phyloP scores from a whole-genome alignment of 1,139 yeast species.

The Komagataea norvegica region DNA sequence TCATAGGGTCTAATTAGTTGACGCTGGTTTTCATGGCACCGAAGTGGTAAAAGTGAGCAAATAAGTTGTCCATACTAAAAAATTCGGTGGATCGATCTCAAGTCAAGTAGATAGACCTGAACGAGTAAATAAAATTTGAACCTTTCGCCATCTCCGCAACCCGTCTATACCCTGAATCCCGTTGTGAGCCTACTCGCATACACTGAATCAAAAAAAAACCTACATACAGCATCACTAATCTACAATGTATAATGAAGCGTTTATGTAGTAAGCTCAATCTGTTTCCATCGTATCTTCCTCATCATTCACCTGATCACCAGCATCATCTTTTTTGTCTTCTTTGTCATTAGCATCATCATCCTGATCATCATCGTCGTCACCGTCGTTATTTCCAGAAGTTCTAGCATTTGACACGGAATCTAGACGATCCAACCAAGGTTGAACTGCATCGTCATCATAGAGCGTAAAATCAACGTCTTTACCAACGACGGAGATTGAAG shows the following conservation, averaged over 20 bases:
- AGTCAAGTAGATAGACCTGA: no score
- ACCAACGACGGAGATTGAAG: conserved; percentile 90
- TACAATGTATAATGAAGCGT: neutral
- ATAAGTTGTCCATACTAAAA: no score
- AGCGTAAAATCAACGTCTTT: conserved; percentile 66
- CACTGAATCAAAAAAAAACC: no score
- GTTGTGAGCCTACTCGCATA: no score
- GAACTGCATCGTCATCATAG: conserved; percentile 74
- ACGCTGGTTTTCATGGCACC: no score
- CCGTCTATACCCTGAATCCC: no score
- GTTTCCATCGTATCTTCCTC: conserved; percentile 51
- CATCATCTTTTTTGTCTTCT: conserved; percentile 29
- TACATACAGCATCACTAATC: no score
- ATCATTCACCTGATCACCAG: conserved; percentile 30
- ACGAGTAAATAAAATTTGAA: no score
- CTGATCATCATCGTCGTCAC: conserved; percentile 25
- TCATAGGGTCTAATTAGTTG: no score
- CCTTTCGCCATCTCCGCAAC: no score
- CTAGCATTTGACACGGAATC: conserved; percentile 57
- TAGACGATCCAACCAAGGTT: conserved; percentile 68
- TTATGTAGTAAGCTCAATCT: neutral
- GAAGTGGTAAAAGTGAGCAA: no score
- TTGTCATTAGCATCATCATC: conserved; percentile 25
- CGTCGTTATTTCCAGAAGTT: conserved; percentile 33
- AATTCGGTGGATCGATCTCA: no score